phyloP scores from a whole-genome alignment of 2,329 filamentous ascomycete species.

The Trichoderma endophyticum region DNA sequence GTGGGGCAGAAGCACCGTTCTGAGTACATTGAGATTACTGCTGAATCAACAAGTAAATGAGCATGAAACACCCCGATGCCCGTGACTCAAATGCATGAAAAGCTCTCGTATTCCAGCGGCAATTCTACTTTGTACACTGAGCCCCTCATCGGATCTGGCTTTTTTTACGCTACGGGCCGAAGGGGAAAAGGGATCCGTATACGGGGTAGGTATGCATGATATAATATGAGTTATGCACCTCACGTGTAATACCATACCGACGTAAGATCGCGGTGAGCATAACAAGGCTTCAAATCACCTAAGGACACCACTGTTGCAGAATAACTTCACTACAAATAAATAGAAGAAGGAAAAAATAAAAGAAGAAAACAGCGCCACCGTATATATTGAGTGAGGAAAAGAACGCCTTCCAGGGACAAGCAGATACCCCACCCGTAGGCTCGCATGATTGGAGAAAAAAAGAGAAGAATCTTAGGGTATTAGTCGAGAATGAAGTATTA shows the following conservation, averaged over 20 bases:
- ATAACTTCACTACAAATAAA: neutral
- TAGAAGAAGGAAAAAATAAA: neutral
- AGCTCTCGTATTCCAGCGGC: neutral
- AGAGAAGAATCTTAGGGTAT: neutral
- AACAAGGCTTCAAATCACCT: neutral
- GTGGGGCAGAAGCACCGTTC: neutral
- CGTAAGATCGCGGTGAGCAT: neutral
- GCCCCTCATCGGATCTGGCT: neutral
- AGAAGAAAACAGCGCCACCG: neutral
- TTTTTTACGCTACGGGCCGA: neutral
- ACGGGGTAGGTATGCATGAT: neutral
- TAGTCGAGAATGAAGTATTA: neutral
- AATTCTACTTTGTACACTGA: neutral
- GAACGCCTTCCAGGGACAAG: neutral
- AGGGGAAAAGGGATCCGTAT: neutral
- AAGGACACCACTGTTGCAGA: neutral
- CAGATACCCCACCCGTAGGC: neutral
- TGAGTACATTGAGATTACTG: neutral
- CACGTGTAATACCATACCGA: neutral
- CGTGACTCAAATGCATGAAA: neutral
- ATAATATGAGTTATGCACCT: neutral
- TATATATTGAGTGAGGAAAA: neutral
- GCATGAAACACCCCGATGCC: neutral
- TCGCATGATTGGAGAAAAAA: neutral
- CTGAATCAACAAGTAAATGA: neutral